A percentile compares a stretch with the other conserved stretches of the same genome.
These are phyloP conservation scores for Gracilaria caudata DNA, from an alignment of 23 red algal species.

Conservation along the genomic window DNA sequence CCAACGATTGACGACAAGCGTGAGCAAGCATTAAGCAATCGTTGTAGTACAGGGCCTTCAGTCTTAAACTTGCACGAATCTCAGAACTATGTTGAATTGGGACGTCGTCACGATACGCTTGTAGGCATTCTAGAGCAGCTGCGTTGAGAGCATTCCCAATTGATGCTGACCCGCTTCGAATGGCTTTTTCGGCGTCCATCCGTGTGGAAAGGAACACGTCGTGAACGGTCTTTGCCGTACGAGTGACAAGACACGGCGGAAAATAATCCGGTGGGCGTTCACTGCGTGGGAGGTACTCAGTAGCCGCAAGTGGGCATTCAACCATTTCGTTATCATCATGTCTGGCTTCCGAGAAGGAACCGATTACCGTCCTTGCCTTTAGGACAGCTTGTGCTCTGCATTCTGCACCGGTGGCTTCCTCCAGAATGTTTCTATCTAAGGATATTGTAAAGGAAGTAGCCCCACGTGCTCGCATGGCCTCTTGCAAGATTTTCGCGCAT, in stretches of 20 bases:
- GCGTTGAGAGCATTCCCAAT: slow-evolving; percentile 53
- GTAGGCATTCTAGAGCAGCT: slow-evolving; percentile 61
- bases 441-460: slow-evolving; percentile 51
- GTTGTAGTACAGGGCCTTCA: slow-evolving; percentile 71
- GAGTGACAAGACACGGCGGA: slow-evolving; percentile 62
- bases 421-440: slow-evolving; percentile 36
- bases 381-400: slow-evolving; percentile 73
- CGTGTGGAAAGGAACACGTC: slow-evolving; percentile 52
- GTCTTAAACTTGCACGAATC: slow-evolving; percentile 55
- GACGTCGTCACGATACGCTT: slow-evolving; percentile 63
- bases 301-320: slow-evolving; percentile 53
- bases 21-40: slow-evolving; percentile 71
- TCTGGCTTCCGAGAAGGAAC: slow-evolving; percentile 58
- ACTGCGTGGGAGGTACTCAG: slow-evolving; percentile 34
- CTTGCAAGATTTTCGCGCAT: slow-evolving; percentile 50
- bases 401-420: slow-evolving; percentile 56
- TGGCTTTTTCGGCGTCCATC: slow-evolving; percentile 50
- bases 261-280: slow-evolving; percentile 62
- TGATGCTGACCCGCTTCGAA: slow-evolving; percentile 40
- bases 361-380: slow-evolving; percentile 46
- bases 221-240: slow-evolving; percentile 50
- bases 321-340: slow-evolving; percentile 56
- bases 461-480: slow-evolving; percentile 55
- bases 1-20: slow-evolving; percentile 23
- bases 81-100: slow-evolving; percentile 73